phyloP scores from a whole-genome alignment of 495 filamentous ascomycete species.

The Rhizodiscina lignyota region DNA sequence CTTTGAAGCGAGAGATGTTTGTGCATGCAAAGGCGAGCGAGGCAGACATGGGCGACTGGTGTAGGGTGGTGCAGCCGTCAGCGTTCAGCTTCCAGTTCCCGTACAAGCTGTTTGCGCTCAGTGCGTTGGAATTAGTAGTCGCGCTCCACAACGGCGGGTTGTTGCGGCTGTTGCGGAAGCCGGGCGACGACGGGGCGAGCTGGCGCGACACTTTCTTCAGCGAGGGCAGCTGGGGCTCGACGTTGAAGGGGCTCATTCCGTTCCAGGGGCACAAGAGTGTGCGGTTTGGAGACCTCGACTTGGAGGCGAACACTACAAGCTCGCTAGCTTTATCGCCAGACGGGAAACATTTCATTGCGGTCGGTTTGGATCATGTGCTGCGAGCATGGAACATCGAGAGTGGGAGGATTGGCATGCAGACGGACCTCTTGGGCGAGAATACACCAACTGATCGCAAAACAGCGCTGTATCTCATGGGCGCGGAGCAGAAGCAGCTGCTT shows the following conservation, averaged over 20 bases:
- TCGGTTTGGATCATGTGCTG: conserved; percentile 73
- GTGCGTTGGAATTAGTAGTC: conserved; percentile 54
- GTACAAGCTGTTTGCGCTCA: conserved; percentile 63
- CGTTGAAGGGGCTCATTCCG: conserved; percentile 51
- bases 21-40: conserved; percentile 47
- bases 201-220: conserved; percentile 72
- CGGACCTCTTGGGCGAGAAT: conserved; percentile 47
- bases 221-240: conserved; percentile 60
- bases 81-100: conserved; percentile 63
- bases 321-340: conserved; percentile 49
- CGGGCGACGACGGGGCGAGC: conserved; percentile 47
- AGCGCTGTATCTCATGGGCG: conserved; percentile 56
- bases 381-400: conserved; percentile 69
- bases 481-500: conserved; percentile 53
- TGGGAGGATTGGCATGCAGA: conserved; percentile 52
- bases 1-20: conserved; percentile 67
- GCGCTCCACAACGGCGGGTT: conserved; percentile 72
- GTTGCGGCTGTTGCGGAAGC: conserved; percentile 49
- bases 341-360: conserved; percentile 58
- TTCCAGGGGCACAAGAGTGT: conserved; percentile 52
- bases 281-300: conserved; percentile 42
- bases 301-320: conserved; percentile 47
- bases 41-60: conserved; percentile 54
- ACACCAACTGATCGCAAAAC: conserved; percentile 37
- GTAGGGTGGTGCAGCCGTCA: conserved; percentile 52